Conservation (phyloP, 2,329 filamentous ascomycete species). For the Colletotrichum endophyticum region DNA sequence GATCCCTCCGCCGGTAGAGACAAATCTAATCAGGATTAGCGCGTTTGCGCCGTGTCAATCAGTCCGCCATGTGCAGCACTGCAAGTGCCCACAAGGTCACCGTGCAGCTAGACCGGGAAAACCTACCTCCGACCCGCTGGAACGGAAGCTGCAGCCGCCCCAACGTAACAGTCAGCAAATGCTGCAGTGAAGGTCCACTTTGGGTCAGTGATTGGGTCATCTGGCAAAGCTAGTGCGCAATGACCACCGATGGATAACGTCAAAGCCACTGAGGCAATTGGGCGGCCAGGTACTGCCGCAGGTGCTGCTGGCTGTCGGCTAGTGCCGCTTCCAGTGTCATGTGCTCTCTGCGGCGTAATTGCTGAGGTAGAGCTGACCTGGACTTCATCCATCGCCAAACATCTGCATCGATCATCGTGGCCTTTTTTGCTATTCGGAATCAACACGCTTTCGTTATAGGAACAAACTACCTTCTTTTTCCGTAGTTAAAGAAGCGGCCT, state of each 20-base stretch:
- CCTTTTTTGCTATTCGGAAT: background rate
- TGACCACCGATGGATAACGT: slow-evolving; percentile 17
- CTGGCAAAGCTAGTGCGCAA: background rate
- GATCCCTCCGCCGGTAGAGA: slow-evolving; percentile 16
- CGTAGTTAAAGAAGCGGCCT: background rate
- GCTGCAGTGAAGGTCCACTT: background rate
- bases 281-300: background rate
- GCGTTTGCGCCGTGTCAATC: slow-evolving; percentile 16
- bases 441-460: background rate
- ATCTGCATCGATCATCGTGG: background rate
- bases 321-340: slow-evolving; percentile 16
- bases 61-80: background rate
- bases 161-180: background rate
- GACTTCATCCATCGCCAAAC: background rate
- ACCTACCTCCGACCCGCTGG: background rate
- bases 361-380: background rate
- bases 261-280: slow-evolving; percentile 10
- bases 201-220: slow-evolving; percentile 3
- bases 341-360: slow-evolving; percentile 9
- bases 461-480: background rate
- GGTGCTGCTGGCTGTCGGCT: background rate
- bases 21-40: slow-evolving; percentile 19
- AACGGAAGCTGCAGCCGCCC: background rate
- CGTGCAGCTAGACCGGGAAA: background rate
- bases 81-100: background rate